Evolutionary conservation across 1,284 basidiomycete species (phyloP), one percentile per base, ranked within the genome.

Genomic region (Ustilago lituana): DNA sequence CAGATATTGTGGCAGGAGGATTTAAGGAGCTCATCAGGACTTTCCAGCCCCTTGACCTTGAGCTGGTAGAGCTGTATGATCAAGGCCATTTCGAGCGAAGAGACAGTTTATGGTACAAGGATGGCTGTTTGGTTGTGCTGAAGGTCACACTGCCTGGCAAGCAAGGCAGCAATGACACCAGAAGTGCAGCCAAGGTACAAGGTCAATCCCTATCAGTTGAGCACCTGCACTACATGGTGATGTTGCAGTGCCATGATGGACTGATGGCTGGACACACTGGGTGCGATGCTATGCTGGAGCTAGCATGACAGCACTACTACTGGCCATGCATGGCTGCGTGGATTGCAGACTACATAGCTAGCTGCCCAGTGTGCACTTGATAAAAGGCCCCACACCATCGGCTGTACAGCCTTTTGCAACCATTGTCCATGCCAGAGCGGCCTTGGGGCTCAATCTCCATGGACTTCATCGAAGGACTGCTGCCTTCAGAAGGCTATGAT

Each of bases 371-470:
- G 0, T 87, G 86, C 53, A 83, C 84, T 49, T 23, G 64, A 1
- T 82, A 76, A 0, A 86, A 86, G 53, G 45, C 59, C 0, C 41
- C 56, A 7, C 59, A 49, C 0, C 58, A 68, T 26, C 58, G 64
- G 24, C 77, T 76, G 0, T 48, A 50, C 32, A 85, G 86, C 2
- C 41, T 76, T 0, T 73, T 87, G 9, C 66, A 81, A 51, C 82
- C 83, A 0, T 75, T 85, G n/a, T 85, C 4, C 7, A 60, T 38
- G 33, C 71, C 83, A 7, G 20, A 53, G 3, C 19, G 55, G 12
- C 85, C 85, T 0, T 87, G 83, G 79, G 71, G 74, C 26, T 76
- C 78, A 0, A 78, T 87, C 5, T 83, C 83, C 0, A 83, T 86
- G 82, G 86, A 87, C 60, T 80, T 85, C 51, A 84, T 86, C 47